phyloP scores from a whole-genome alignment of 2,329 filamentous ascomycete species.

The Colletotrichum sp. region DNA sequence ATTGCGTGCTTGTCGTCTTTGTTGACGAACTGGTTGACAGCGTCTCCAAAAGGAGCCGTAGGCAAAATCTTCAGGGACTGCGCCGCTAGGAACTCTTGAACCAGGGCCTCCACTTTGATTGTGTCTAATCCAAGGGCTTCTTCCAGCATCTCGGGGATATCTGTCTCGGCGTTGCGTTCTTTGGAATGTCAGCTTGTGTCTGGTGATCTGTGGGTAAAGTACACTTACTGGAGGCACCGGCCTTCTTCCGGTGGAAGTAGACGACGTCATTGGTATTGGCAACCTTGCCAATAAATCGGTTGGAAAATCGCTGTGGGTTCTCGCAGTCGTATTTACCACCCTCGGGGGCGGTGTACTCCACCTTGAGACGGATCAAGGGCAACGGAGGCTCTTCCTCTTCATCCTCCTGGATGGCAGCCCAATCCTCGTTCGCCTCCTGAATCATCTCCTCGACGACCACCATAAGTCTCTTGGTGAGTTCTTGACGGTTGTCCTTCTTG shows the following conservation, averaged over 20 bases:
- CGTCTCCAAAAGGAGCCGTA: conserved; percentile 90
- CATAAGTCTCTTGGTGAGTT: conserved; percentile 79
- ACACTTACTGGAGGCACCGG: conserved; percentile 50
- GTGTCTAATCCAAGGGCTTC: conserved; percentile 72
- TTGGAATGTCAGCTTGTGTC: not conserved
- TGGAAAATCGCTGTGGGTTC: conserved; percentile 95
- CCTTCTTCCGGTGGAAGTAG: conserved; percentile 90
- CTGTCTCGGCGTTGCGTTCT: conserved; percentile 52
- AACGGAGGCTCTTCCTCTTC: conserved; percentile 68
- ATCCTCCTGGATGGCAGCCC: conserved; percentile 77
- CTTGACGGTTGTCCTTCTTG: conserved; percentile 81
- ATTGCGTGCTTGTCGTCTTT: conserved; percentile 96
- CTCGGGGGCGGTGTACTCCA: conserved; percentile 86
- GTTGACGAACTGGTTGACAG: conserved; percentile 89
- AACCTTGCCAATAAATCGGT: conserved; percentile 86
- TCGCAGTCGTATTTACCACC: conserved; percentile 88
- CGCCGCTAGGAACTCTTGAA: conserved; percentile 83
- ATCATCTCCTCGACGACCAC: conserved; percentile 86
- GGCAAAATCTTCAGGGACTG: conserved; percentile 93
- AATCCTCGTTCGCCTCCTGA: conserved; percentile 79
- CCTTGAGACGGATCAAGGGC: conserved; percentile 86
- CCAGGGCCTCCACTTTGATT: conserved; percentile 87
- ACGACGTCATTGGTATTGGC: conserved; percentile 95
- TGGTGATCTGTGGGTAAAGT: not conserved
- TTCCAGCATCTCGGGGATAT: conserved; percentile 68